Percentiles rank a stretch among this genome's conserved stretches.
phyloP scores from a whole-genome alignment of 2,329 filamentous ascomycete genomes.

The Hypoxylon sp. region DNA sequence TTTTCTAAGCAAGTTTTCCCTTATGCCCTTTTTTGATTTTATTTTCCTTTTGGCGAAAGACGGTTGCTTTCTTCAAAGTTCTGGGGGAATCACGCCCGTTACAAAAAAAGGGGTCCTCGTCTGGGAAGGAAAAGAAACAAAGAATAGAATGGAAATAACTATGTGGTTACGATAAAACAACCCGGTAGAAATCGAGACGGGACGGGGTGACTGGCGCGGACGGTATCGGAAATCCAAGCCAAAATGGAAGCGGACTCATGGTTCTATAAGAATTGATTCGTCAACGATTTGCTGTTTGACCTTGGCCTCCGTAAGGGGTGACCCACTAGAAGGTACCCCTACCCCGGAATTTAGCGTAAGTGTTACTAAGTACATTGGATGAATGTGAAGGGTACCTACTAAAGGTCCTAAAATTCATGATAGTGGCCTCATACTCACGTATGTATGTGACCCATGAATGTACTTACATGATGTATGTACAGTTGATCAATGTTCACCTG shows the following conservation, averaged over 20 bases:
- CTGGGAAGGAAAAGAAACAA: conserved; percentile 11
- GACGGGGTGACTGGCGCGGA: conserved; percentile 9
- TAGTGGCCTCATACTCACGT: conserved; percentile 11
- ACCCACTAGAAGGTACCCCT: conserved; percentile 28
- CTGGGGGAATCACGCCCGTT: neutral
- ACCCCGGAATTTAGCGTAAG: conserved; percentile 41
- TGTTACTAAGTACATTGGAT: conserved; percentile 17
- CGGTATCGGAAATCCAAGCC: conserved; percentile 32
- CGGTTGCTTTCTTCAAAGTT: neutral
- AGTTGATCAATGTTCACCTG: neutral
- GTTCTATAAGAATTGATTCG: conserved; percentile 42
- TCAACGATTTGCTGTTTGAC: conserved; percentile 32
- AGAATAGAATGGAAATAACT: conserved; percentile 11
- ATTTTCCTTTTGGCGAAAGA: conserved; percentile 4
- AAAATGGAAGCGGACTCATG: conserved; percentile 24
- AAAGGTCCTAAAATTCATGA: neutral
- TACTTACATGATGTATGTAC: conserved; percentile 8
- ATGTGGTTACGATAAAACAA: neutral
- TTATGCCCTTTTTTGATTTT: conserved; percentile 1
- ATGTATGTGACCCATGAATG: conserved; percentile 5
- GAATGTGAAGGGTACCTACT: neutral
- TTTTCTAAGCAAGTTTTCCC: conserved; percentile 17
- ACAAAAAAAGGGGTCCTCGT: conserved; percentile 4
- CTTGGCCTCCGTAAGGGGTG: conserved; percentile 26
- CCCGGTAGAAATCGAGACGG: conserved; percentile 4